Conservation (phyloP, 2,329 filamentous ascomycete species). For the Lecanosticta acicola region DNA sequence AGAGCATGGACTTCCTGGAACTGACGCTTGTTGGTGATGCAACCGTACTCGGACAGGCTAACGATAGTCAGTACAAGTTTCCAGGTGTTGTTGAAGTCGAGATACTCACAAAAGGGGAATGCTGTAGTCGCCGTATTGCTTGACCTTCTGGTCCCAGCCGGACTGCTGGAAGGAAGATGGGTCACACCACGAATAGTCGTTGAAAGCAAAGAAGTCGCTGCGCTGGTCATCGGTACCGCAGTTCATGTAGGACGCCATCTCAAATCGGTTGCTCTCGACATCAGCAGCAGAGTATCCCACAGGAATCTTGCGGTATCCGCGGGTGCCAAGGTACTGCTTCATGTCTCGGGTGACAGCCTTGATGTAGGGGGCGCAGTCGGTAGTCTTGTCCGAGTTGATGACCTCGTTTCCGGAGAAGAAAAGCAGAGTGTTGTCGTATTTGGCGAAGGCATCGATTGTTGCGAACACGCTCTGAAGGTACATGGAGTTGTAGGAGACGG, state of each 20-base stretch:
- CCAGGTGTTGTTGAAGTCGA: not conserved
- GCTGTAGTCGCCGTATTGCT: conserved; percentile 80
- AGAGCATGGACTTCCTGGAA: conserved; percentile 76
- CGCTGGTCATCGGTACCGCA: conserved; percentile 78
- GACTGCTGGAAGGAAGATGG: conserved; percentile 62
- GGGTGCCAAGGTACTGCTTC: conserved; percentile 72
- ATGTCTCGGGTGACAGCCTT: conserved; percentile 71
- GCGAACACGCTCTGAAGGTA: conserved; percentile 85
- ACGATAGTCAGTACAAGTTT: conserved; percentile 10
- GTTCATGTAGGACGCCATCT: conserved; percentile 90
- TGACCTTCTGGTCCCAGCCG: conserved; percentile 83
- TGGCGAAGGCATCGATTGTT: conserved; percentile 75
- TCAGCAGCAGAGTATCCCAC: conserved; percentile 82
- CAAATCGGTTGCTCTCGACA: conserved; percentile 74
- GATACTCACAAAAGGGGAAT: conserved; percentile 66
- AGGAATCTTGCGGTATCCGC: conserved; percentile 62
- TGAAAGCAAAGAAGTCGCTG: conserved; percentile 84
- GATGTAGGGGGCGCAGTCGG: conserved; percentile 61
- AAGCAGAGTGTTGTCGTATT: conserved; percentile 80
- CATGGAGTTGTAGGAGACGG: conserved; percentile 73
- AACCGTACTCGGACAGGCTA: conserved; percentile 86
- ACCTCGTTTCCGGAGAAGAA: conserved; percentile 79
- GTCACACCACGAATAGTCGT: conserved; percentile 84
- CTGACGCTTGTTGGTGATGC: conserved; percentile 71
- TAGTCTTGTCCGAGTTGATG: conserved; percentile 60